phyloP scores from a whole-genome alignment of 768 basidiomycete species.

The Boletus fagicola region DNA sequence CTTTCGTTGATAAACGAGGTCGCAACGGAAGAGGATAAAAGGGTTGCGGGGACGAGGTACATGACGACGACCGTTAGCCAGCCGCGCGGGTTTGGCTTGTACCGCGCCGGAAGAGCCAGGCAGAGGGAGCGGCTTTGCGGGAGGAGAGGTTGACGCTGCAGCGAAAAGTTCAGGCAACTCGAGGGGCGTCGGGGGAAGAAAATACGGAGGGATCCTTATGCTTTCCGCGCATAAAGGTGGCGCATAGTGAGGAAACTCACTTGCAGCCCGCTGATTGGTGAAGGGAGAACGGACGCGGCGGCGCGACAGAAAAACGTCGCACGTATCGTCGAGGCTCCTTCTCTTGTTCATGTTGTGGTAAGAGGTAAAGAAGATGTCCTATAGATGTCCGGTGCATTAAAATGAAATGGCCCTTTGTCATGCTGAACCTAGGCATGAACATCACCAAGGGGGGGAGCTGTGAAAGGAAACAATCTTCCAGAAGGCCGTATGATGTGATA shows the following conservation, averaged over 20 bases:
- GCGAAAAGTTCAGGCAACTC: conserved; percentile 1
- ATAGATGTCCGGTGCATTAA: conserved; percentile 8
- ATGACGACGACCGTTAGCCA: conserved; percentile 38
- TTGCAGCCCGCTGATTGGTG: conserved; percentile 6
- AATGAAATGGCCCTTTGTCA: conserved; percentile 20
- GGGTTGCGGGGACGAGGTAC: conserved; percentile 74
- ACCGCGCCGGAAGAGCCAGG: conserved; percentile 26
- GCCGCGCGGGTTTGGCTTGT: conserved; percentile 16
- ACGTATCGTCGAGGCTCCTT: conserved; percentile 33
- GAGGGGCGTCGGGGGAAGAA: conserved; percentile 10
- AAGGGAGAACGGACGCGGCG: conserved; percentile 10
- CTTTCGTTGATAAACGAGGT: conserved; percentile 63
- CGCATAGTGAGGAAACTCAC: conserved; percentile 6
- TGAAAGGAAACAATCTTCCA: conserved; percentile 19
- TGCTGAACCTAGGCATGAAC: background rate
- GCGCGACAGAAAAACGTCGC: conserved; percentile 30
- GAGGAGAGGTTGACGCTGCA: background rate
- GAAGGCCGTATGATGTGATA: conserved; percentile 7
- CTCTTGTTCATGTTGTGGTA: conserved; percentile 26
- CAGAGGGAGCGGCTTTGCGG: conserved; percentile 22
- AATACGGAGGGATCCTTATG: conserved; percentile 5
- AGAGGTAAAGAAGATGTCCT: conserved; percentile 14
- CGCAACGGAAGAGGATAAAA: conserved; percentile 77
- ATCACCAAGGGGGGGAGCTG: conserved; percentile 13
- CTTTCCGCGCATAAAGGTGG: conserved; percentile 12